Base-by-base conservation (phyloP, 2,329 filamentous ascomycete species). In the Penicillium sp. region DNA sequence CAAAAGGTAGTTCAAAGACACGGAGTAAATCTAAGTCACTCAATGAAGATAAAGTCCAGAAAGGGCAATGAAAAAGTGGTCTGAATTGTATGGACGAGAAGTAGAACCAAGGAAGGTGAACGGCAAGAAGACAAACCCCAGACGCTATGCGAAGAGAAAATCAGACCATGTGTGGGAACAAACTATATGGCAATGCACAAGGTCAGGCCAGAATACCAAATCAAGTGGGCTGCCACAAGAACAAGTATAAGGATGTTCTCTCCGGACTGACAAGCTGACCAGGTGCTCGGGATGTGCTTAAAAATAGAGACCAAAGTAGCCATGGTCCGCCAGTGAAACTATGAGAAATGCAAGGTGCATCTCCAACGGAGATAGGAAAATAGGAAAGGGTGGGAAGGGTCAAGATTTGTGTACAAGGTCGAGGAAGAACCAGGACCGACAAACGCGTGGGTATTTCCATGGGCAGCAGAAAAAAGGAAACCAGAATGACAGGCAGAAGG, bases 111-210 rank as follows among this genome's bases (percentile, higher is more conserved):
- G 18, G 37, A 30, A 30, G 42, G 43, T 35, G 33, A 41, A 41
- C 48, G 51, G 35, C 26, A 50, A 51, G 39, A n/a, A 44, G 42
- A 31, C 32, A 47, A 57, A 60, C 58, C 59, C 57, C 60, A 54
- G 50, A 51, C 59, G 60, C 60, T 63, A 63, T 63, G 60, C 60
- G 51, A 59, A 54, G 46, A 49, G 47, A 49, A 57, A 58, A 58
- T 51, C 46, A 57, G 55, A 50, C 44, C 48, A 47, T 47, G 41
- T 49, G 47, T 40, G 44, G 30, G 28, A 44, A 42, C 35, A 50
- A 35, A 37, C 41, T 48, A 52, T 46, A 54, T 46, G 43, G 45
- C 44, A 42, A 37, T 37, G 34, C 45, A 48, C 36, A 39, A 37
- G 31, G 35, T 27, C 31, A 35, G 27, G 37, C 26, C 22, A 27